Percentiles rank a stretch among this genome's conserved stretches.
Conservation (phyloP, 495 filamentous ascomycete species). For the Neurospora sp. region DNA sequence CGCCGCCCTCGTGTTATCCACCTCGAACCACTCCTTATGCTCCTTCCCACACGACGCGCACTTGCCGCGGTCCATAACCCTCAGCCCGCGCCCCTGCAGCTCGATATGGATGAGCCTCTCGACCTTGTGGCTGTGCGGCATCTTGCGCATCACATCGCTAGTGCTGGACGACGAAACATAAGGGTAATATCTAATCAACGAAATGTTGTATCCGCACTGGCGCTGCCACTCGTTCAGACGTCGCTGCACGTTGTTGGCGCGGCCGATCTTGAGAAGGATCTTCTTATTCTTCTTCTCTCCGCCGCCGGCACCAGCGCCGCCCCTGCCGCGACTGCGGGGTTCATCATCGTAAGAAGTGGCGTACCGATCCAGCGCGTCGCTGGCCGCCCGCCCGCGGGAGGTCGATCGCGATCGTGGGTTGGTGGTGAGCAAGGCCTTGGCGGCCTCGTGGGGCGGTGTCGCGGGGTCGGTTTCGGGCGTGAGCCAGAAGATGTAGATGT, state of each 20-base stretch:
- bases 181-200: conserved; percentile 85
- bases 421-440: conserved; percentile 45
- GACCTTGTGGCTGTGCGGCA: conserved; percentile 79
- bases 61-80: conserved; percentile 40
- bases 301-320: conserved; percentile 5
- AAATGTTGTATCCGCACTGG: conserved; percentile 82
- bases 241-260: conserved; percentile 81
- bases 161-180: conserved; percentile 49
- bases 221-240: conserved; percentile 84
- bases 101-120: conserved; percentile 89
- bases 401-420: conserved; percentile 24
- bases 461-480: conserved; percentile 43
- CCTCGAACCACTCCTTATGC: conserved; percentile 94
- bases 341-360: conserved; percentile 20
- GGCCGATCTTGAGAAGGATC: conserved; percentile 85
- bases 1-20: conserved; percentile 61
- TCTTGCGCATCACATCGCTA: conserved; percentile 44
- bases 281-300: conserved; percentile 23
- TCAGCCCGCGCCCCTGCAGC: conserved; percentile 56
- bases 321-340: background rate
- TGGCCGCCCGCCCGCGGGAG: conserved; percentile 44
- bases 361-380: conserved; percentile 55
- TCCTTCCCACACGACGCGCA: conserved; percentile 76
- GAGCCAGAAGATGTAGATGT: conserved; percentile 98
- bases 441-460: conserved; percentile 46